phyloP scores from a whole-genome alignment of 495 filamentous ascomycete genomes.

The Durotheca rogersii region DNA sequence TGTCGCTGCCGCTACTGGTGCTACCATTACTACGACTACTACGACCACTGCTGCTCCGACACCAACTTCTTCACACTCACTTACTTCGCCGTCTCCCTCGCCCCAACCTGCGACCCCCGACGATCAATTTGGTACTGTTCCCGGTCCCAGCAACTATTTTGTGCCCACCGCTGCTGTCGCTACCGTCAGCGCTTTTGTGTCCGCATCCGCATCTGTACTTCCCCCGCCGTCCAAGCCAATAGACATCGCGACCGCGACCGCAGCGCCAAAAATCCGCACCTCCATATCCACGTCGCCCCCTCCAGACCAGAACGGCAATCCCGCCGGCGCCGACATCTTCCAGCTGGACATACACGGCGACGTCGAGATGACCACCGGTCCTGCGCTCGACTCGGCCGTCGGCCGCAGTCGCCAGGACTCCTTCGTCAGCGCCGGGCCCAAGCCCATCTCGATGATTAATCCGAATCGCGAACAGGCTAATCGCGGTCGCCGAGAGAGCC shows the following conservation, averaged over 20 bases:
- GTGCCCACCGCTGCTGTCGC: constrained; percentile 3
- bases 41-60: constrained; percentile 30
- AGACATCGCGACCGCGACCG: constrained; percentile 31
- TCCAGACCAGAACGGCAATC: constrained; percentile 10
- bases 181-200: not conserved
- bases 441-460: constrained; percentile 81
- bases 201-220: constrained; percentile 8
- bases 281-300: constrained; percentile 35
- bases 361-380: constrained; percentile 61
- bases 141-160: constrained; percentile 32
- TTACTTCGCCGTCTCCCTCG: constrained; percentile 39
- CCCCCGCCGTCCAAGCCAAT: constrained; percentile 37
- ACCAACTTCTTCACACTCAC: constrained; percentile 36
- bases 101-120: constrained; percentile 46
- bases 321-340: constrained; percentile 19
- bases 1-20: constrained; percentile 21
- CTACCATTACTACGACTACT: constrained; percentile 13
- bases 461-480: constrained; percentile 67
- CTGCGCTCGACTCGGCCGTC: constrained; percentile 55
- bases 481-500: constrained; percentile 73
- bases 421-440: constrained; percentile 74
- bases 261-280: constrained; percentile 18
- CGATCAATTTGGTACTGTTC: constrained; percentile 35
- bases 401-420: constrained; percentile 68
- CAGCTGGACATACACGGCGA: constrained; percentile 31